Base-by-base conservation (phyloP, 805 yeast genomes). In the Kluyveromyces lactis region DNA sequence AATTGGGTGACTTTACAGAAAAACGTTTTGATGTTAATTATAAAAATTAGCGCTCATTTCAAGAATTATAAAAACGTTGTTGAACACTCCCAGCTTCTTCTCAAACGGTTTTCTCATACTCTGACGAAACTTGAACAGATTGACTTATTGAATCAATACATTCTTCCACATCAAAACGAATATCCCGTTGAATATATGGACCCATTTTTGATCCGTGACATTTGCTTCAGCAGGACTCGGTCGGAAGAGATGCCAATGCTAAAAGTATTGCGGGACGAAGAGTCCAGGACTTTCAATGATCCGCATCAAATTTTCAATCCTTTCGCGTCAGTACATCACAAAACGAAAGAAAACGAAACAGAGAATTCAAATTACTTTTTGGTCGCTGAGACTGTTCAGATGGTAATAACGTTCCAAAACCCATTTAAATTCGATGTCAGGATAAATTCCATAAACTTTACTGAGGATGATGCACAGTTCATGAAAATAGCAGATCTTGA, bases 361-460 rank as follows among this genome's bases (percentile, higher is more conserved):
- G 40, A 37, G 1, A 44, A 41, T 11, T 55, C 52, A 32, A 51
- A 38, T 23, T 24, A 50, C 39, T 52, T 66, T 15, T 47, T 77
- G 5, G 78, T 79, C 13, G 83, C 78, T 26, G 95, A 86, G 39
- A 65, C 72, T 4, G 72, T 75, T 10, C 81, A 77, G 41, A 64
- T 83, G 13, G 55, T 64, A 4, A 62, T 85, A 2, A 62, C 67
- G 3, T 51, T 89, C 7, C 87, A 82, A 52, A 90, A 90, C 55
- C 95, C 95, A 7, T 86, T 77, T 61, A 73, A 74, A 4, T 86
- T 85, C 57, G 86, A 81, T 31, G 63, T 89, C 11, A 79, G 75
- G 28, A 62, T 89, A 4, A 64, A 67, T 15, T 71, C 71, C 23
- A 52, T 81, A 3, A 51, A 62, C 28, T 59, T 81, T 2, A 47